Evolutionary conservation across 768 basidiomycete species (phyloP).

Genomic region (Leccinum aurantiacum): DNA sequence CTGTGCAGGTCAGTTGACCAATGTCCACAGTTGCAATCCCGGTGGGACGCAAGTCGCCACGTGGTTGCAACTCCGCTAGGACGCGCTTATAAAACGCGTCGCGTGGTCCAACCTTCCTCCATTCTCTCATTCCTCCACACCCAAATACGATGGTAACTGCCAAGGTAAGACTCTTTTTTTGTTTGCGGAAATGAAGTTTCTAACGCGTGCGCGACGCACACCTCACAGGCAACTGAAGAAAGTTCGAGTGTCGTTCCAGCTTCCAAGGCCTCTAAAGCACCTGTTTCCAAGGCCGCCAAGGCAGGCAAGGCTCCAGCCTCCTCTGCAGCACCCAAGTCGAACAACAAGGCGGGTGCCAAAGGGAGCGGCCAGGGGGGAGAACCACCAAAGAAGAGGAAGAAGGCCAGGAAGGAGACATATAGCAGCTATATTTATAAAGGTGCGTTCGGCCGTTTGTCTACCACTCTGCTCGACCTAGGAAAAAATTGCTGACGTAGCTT

Average conservation of each 20-base stretch:
- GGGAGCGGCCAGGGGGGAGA: constrained; percentile 22
- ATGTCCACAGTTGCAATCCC: no score
- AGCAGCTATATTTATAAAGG: constrained; percentile 67
- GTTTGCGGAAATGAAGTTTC: neutral
- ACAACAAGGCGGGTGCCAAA: constrained; percentile 28
- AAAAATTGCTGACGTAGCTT: neutral
- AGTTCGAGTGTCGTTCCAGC: constrained; percentile 22
- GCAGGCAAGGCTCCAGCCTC: constrained; percentile 54
- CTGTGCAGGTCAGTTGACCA: no score
- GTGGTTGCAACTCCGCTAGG: constrained; percentile 15
- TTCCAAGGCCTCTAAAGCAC: constrained; percentile 32
- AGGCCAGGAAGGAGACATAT: constrained; percentile 59
- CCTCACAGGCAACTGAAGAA: neutral
- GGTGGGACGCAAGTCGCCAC: neutral
- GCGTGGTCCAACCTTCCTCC: neutral
- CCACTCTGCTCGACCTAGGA: neutral
- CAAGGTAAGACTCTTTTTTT: neutral
- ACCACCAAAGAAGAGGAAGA: constrained; percentile 55
- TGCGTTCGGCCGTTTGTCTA: constrained; percentile 19
- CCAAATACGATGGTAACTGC: constrained; percentile 1
- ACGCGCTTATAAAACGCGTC: constrained; percentile 22
- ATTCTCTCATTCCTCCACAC: no score
- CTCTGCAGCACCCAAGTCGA: constrained; percentile 36
- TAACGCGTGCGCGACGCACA: neutral
- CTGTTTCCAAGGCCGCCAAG: constrained; percentile 48